phyloP scores from a whole-genome alignment of 225 moss, liverwort and hornwort species.

The Asterella californica region DNA sequence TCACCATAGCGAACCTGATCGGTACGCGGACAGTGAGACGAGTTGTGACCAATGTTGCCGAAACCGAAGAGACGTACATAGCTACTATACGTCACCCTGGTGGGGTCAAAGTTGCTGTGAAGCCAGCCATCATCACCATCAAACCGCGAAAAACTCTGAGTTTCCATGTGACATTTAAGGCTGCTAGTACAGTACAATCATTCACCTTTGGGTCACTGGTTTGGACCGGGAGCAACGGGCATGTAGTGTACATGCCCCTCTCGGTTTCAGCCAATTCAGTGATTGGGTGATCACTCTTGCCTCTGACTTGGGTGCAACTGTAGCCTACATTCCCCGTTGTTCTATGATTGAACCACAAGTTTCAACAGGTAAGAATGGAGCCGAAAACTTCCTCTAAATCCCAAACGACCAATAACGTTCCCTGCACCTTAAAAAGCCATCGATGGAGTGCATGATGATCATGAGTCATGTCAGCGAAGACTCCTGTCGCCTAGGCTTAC shows the following conservation, averaged over 20 bases:
- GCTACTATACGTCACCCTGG: slow-evolving; percentile 42
- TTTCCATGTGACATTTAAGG: slow-evolving; percentile 54
- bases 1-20: slow-evolving; percentile 77
- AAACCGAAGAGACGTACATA: slow-evolving; percentile 43
- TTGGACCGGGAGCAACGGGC: slow-evolving; percentile 65
- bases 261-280: slow-evolving; percentile 57
- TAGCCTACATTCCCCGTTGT: not conserved
- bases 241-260: slow-evolving; percentile 60
- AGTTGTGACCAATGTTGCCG: slow-evolving; percentile 52
- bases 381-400: not conserved
- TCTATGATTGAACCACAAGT: not conserved
- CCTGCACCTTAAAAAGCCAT: not conserved
- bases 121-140: slow-evolving; percentile 48
- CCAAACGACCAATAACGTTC: not conserved
- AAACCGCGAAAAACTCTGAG: slow-evolving; percentile 35
- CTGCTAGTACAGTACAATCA: slow-evolving; percentile 47
- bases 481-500: not conserved
- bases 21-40: slow-evolving; percentile 60
- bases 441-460: not conserved
- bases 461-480: not conserved
- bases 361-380: not conserved
- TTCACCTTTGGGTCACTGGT: slow-evolving; percentile 67
- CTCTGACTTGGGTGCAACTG: not conserved
- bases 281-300: slow-evolving; percentile 7
- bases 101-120: slow-evolving; percentile 57